A percentile compares a stretch with the other conserved stretches of the same genome.
phyloP scores from a whole-genome alignment of 805 yeast species.

The Clavispora vitiphila region DNA sequence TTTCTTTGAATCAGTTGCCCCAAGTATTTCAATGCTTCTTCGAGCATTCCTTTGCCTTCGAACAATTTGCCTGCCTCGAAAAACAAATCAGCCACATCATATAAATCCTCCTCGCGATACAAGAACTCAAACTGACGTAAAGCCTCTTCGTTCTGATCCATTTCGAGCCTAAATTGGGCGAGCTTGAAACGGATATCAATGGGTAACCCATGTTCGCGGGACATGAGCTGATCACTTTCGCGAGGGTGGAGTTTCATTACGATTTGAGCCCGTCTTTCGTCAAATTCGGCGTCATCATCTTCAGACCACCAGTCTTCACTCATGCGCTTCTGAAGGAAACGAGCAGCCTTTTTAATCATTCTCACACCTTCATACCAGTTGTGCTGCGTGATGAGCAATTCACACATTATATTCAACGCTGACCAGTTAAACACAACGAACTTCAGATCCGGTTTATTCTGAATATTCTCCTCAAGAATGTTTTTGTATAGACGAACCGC shows the following conservation, averaged over 20 bases:
- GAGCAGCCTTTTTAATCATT: conserved; percentile 61
- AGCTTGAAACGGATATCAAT: conserved; percentile 82
- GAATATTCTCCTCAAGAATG: conserved; percentile 56
- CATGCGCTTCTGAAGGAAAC: conserved; percentile 78
- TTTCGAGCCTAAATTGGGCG: conserved; percentile 66
- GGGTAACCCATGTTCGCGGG: conserved; percentile 50
- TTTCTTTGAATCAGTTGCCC: neutral
- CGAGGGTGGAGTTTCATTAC: conserved; percentile 4
- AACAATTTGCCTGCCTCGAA: conserved; percentile 71
- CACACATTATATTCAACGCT: conserved; percentile 77
- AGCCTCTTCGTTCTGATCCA: conserved; percentile 66
- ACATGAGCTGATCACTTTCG: conserved; percentile 11
- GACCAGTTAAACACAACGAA: conserved; percentile 71
- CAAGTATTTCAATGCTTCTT: conserved; percentile 72
- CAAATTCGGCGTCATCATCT: conserved; percentile 66
- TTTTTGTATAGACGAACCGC: conserved; percentile 69
- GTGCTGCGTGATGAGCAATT: conserved; percentile 66
- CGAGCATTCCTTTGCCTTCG: conserved; percentile 61
- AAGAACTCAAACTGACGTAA: conserved; percentile 60
- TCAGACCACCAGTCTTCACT: conserved; percentile 66
- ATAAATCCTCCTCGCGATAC: conserved; percentile 45
- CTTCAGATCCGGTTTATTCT: conserved; percentile 27
- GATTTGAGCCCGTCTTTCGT: conserved; percentile 47
- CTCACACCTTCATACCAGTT: conserved; percentile 61
- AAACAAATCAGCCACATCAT: conserved; percentile 67